A percentile compares a stretch with the other conserved stretches of the same genome.
These are phyloP conservation scores for Hypoxylon sp. DNA, from an alignment of 2,329 filamentous ascomycete species.

Conservation along the genomic window DNA sequence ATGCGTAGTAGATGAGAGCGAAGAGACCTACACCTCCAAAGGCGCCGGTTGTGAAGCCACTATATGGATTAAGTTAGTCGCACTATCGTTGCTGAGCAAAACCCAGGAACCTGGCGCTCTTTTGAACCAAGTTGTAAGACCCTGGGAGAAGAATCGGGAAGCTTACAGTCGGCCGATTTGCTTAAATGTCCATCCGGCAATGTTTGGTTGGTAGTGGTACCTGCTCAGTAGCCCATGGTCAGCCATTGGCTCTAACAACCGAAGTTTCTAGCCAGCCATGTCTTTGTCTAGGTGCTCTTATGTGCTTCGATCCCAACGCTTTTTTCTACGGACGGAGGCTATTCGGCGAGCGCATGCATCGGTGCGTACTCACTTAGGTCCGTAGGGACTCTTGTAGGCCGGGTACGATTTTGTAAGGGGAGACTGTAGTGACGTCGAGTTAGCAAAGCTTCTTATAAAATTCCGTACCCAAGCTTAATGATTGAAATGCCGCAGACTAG, in stretches of 20 bases:
- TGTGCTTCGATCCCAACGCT: background rate
- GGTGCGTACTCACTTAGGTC: slow-evolving; percentile 73
- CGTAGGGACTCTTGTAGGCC: slow-evolving; percentile 74
- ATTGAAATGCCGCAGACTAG: background rate
- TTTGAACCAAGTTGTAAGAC: background rate
- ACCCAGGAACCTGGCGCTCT: background rate
- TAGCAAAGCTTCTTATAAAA: slow-evolving; percentile 25
- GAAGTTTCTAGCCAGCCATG: background rate
- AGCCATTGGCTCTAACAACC: slow-evolving; percentile 22
- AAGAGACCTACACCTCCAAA: slow-evolving; percentile 72
- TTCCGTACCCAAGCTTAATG: background rate
- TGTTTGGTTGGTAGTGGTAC: slow-evolving; percentile 71
- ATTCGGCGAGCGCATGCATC: slow-evolving; percentile 1
- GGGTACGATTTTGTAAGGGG: slow-evolving; percentile 60
- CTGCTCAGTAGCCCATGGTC: slow-evolving; percentile 56
- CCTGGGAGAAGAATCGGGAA: slow-evolving; percentile 11
- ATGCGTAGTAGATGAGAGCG: slow-evolving; percentile 72
- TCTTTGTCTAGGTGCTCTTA: slow-evolving; percentile 3
- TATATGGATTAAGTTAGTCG: slow-evolving; percentile 50
- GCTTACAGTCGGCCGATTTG: slow-evolving; percentile 68
- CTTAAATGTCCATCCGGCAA: slow-evolving; percentile 67
- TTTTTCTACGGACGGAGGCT: too few species aligned
- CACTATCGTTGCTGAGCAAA: background rate
- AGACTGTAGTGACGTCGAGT: slow-evolving; percentile 57
- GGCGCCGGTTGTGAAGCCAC: slow-evolving; percentile 66